phyloP scores from a whole-genome alignment of 169 alveolate species.

The Amoebophrya sp. region DNA sequence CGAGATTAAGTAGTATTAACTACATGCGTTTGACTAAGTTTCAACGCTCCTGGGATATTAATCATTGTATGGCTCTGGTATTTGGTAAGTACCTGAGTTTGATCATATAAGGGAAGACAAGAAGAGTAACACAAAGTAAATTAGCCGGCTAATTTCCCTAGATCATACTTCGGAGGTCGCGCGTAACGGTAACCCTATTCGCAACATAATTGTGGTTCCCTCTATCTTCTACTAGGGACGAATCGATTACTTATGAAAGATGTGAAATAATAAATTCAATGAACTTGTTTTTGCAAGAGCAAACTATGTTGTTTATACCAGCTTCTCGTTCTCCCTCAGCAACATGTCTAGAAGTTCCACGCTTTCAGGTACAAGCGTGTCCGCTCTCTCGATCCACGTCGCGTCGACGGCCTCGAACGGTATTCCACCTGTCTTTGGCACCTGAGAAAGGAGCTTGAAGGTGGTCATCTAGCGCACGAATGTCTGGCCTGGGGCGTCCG shows the following conservation, averaged over 20 bases:
- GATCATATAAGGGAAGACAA: neutral
- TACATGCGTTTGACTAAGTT: neutral
- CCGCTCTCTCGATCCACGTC: neutral
- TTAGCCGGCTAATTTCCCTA: too few species aligned
- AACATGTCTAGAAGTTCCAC: neutral
- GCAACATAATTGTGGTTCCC: too few species aligned
- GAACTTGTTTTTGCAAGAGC: too few species aligned
- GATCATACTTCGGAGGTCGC: too few species aligned
- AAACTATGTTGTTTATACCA: too few species aligned
- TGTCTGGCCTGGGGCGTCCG: conserved; percentile 15
- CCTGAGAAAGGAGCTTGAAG: conserved; percentile 6
- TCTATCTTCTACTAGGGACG: too few species aligned
- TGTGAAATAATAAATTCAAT: too few species aligned
- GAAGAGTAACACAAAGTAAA: too few species aligned
- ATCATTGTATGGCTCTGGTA: neutral
- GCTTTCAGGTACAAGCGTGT: neutral
- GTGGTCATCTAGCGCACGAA: conserved; percentile 1
- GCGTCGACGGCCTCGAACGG: neutral
- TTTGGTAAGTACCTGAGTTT: too few species aligned
- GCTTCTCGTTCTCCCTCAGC: neutral
- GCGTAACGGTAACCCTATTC: too few species aligned
- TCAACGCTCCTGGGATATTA: neutral
- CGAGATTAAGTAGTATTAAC: neutral
- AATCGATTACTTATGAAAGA: too few species aligned
- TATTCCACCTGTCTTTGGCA: neutral